Base-by-base conservation (phyloP, 1,284 basidiomycete species). In the Malassezia equina region DNA sequence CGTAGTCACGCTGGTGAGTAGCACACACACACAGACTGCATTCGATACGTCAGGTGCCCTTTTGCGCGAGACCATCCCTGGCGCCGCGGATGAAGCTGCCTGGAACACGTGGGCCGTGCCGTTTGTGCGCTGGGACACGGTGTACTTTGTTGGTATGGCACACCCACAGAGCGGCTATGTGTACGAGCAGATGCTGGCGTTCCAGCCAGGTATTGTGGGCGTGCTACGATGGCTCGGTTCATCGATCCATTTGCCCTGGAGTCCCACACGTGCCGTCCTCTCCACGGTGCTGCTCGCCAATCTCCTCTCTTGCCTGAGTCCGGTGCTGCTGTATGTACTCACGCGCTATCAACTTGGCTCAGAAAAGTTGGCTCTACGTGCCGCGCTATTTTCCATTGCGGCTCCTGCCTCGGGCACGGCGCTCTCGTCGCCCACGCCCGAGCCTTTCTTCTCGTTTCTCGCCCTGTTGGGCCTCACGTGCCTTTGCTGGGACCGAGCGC, bases 151-250 rank as follows among this genome's bases (percentile, higher is more conserved):
- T 17, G 12, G 48, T 4, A 25, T 25, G n/a, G 46, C 31, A 2
- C 24, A 45, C 8, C 31, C 62, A 50, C 1, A 8, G 8, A 75
- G 81, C 15, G 69, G 69, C 0, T 87, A 93, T 72, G 70, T 76
- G 4, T 84, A 82, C 73, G 93, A 96, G 73, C 81, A 94, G 67
- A 80, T 87, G 65, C 86, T 87, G 78, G 93, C 93, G 0, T 96
- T 90, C 71, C 81, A 90, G 60, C 86, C 87, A 1, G 88, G 83
- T 6, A 63, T 69, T 33, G 51, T 69, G 7, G 47, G 28, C 11
- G 47, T 73, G 7, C 51, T 71, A 1, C 49, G 69, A 1, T 0
- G 44, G 3, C 12, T 51, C 0, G 67, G 66, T 0, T 53, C 55
- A 0, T 28, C 19, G 4, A 32, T 5, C 21, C n/a, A 3, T 1